Conservation (phyloP, 495 filamentous ascomycete species). For the Thozetella sp. region DNA sequence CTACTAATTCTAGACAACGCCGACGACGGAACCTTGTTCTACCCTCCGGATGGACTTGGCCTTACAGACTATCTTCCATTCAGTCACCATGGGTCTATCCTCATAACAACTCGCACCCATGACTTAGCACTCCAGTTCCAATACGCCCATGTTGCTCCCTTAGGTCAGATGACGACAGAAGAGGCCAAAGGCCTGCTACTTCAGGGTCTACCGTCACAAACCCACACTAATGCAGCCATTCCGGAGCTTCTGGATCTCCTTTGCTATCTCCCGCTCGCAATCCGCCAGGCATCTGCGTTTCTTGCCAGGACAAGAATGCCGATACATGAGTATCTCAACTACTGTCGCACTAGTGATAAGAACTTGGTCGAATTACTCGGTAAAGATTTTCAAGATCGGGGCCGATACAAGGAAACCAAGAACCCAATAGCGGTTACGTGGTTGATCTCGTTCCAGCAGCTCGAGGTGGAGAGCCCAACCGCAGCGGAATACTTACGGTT, state of each 20-base stretch:
- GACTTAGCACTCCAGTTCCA: slow-evolving; percentile 16
- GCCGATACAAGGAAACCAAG: slow-evolving; percentile 20
- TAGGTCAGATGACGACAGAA: slow-evolving; percentile 26
- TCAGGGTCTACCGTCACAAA: slow-evolving; percentile 13
- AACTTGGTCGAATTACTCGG: slow-evolving; percentile 21
- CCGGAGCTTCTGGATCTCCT: slow-evolving; percentile 34
- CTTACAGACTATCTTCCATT: slow-evolving; percentile 33
- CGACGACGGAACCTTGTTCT: slow-evolving; percentile 42
- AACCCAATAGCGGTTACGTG: slow-evolving; percentile 35
- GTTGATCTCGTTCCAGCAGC: slow-evolving; percentile 38
- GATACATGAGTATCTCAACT: slow-evolving; percentile 26
- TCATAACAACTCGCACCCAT: slow-evolving; percentile 40
- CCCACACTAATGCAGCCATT: slow-evolving; percentile 7
- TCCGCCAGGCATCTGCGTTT: slow-evolving; percentile 49
- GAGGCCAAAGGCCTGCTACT: slow-evolving; percentile 20
- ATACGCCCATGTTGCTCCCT: slow-evolving; percentile 5
- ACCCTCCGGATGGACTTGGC: slow-evolving; percentile 1
- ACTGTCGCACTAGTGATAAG: slow-evolving; percentile 18
- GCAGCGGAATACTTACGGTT: slow-evolving; percentile 40
- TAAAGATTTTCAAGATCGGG: slow-evolving; percentile 13
- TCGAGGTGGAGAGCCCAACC: slow-evolving; percentile 27
- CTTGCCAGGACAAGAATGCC: slow-evolving; percentile 36
- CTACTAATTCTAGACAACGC: slow-evolving; percentile 56
- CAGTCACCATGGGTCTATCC: slow-evolving; percentile 32
- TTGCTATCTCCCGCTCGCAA: slow-evolving; percentile 42